Conservation (phyloP, 768 basidiomycete species). For the Mycena indigotica region DNA sequence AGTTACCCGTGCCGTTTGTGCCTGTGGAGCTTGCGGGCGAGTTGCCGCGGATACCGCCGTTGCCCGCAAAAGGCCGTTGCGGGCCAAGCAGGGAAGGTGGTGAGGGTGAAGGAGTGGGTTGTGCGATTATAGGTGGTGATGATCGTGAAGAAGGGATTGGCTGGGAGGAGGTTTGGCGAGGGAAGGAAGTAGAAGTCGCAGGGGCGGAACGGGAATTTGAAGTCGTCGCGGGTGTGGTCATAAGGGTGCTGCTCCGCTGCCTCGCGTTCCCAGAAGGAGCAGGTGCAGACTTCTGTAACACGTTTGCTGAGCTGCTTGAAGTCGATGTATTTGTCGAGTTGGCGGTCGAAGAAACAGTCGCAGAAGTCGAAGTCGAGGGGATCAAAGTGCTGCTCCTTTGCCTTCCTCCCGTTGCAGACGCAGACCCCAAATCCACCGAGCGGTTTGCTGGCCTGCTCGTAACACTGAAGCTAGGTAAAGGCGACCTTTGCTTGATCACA, state of each 20-base stretch:
- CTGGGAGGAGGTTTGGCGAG: too few relatives aligned
- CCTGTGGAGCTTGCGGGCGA: slow-evolving; percentile 87
- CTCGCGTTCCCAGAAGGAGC: slow-evolving; percentile 20
- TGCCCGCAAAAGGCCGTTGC: slow-evolving; percentile 59
- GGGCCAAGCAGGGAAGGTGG: slow-evolving; percentile 30
- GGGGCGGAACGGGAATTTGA: slow-evolving; percentile 14
- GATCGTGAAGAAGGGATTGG: slow-evolving; percentile 17
- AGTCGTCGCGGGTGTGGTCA: slow-evolving; percentile 30
- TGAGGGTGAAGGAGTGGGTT: slow-evolving; percentile 17
- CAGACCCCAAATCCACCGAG: too few relatives aligned
- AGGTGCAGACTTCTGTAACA: not conserved
- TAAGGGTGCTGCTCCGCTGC: slow-evolving; percentile 46
- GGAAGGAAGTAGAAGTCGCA: slow-evolving; percentile 6
- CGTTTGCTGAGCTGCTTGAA: not conserved
- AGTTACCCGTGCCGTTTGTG: too few relatives aligned
- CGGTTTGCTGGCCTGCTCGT: slow-evolving; percentile 57
- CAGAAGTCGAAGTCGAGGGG: not conserved
- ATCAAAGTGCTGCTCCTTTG: slow-evolving; percentile 7
- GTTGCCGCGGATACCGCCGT: slow-evolving; percentile 44
- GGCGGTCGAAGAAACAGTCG: slow-evolving; percentile 4
- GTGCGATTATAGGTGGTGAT: not conserved
- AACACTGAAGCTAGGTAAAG: slow-evolving; percentile 62
- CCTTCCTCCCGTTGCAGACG: slow-evolving; percentile 12
- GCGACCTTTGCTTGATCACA: slow-evolving; percentile 57
- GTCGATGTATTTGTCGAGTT: not conserved